Percentiles rank a stretch among this genome's conserved stretches.
Evolutionary conservation across 257 asterid genomes (phyloP).

Genomic region (Primulina huaijiensis): DNA sequence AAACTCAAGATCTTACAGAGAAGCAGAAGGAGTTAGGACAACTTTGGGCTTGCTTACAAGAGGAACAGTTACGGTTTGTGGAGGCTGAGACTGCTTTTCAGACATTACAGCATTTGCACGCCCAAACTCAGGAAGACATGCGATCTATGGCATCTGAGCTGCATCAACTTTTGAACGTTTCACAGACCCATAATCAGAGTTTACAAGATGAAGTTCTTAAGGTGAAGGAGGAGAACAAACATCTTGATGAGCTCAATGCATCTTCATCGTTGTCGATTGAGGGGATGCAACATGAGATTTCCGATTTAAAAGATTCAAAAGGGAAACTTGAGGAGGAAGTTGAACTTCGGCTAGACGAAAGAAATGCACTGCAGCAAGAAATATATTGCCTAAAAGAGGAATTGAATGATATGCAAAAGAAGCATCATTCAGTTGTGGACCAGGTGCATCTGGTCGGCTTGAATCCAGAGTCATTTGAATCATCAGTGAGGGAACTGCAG

Average conservation of each 20-base stretch:
- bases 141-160: conserved; percentile 64
- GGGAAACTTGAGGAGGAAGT: conserved; percentile 81
- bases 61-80: conserved; percentile 81
- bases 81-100: conserved; percentile 98
- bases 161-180: conserved; percentile 50
- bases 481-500: conserved; percentile 63
- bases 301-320: conserved; percentile 53
- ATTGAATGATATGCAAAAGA: conserved; percentile 57
- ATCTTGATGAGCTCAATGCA: conserved; percentile 54
- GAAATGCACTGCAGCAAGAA: conserved; percentile 96
- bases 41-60: conserved; percentile 85
- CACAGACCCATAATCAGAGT: conserved; percentile 55
- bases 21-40: conserved; percentile 82
- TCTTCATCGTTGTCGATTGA: conserved; percentile 63
- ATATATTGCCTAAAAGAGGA: conserved; percentile 91
- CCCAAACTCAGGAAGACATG: conserved; percentile 86
- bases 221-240: conserved; percentile 67
- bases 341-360: conserved; percentile 78
- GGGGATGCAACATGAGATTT: conserved; percentile 66
- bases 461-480: conserved; percentile 51
- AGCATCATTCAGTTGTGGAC: conserved; percentile 50
- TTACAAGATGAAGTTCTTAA: conserved; percentile 65
- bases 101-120: conserved; percentile 86
- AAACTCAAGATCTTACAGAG: conserved; percentile 80
- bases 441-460: conserved; percentile 67